Evolutionary conservation across 164 flowering plant genomes (phyloP), one percentile per base, ranked within the genome.

Genomic region (Piper longum): DNA sequence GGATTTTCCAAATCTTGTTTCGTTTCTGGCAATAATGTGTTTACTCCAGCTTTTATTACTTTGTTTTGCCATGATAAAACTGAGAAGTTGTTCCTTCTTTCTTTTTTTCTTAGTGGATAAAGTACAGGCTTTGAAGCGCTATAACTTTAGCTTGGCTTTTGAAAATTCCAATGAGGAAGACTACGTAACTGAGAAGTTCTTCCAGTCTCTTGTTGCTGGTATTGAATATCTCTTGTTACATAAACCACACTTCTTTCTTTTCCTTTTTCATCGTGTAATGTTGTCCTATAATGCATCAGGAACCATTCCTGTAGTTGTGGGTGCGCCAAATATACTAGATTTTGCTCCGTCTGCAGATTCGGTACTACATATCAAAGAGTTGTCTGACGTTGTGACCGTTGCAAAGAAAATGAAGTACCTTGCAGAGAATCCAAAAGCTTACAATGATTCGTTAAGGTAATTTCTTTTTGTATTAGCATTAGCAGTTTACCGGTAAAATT

Each of bases 201-300:
- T 95, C 78, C 99, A 95, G 77, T 88, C 99, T 65, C 97, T 93
- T 67, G 97, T 93, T 74, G 96, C 99, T 67, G 99, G 99, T 93
- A 85, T 61, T 66, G 8, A 7, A 26, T 1, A 18, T 54, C 6
- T 18, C 45, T 19, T 44, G 17, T 42, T 17, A 41, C 42, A 42
- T 13, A 43, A 41, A 14, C 16, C 3, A 48, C 16, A 42, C 18
- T 39, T 8, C 16, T 60, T 40, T 60, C 36, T 60, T 13, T 42
- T 60, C 1, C 3, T 4, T 60, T 48, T 2, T 60, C 18, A 16
- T 39, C 16, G 62, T 41, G n/a, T 16, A 4, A 19, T 17, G 41
- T 12, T 39, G 12, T 60, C 43, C 14, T n/a, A 40, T 43, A 4
- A 43, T 57, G 14, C 60, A 17, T 26, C 60, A 93, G 98, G 98